Base-by-base conservation (phyloP, 495 filamentous ascomycete species). In the Staphylotrichum tortipilum region DNA sequence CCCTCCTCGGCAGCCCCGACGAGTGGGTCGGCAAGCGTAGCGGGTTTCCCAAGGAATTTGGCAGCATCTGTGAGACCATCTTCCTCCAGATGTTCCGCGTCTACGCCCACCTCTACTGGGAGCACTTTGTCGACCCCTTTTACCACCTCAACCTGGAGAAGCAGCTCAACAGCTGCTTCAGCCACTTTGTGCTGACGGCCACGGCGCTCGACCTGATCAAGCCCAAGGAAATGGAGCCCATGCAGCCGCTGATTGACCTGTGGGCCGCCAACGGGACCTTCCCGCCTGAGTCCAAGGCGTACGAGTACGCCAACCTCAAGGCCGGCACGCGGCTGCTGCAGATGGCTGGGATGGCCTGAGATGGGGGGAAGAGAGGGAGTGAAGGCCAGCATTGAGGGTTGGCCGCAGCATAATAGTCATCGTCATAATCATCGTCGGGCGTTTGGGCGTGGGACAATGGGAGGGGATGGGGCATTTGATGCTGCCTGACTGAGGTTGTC, bases 11-110 rank as follows among this genome's bases (percentile, higher is more conserved):
- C 38, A 82, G 73, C 36, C 73, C 82, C 21, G 74, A 72, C 21
- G 71, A 78, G 44, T 96, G 88, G 88, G 70, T 94, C 46, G 90
- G 90, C 53, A 91, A 90, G 69, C 77, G 81, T 30, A 88, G 84
- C 54, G 88, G 89, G 17, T 96, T 96, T 67, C 90, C 89, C 12
- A 80, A 83, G 58, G 82, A 83, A 21, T 94, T 94, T 65, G 78
- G 89, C 59, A 78, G 83, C 55, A 88, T 94, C 56, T 86, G 86
- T 71, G 83, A 87, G 67, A 88, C 82, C 52, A 91, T 94, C 58
- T 94, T 90, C 77, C 83, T 89, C 55, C 90, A 96, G 69, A 96
- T 96, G 85, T 92, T 95, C 77, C 88, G 90, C 31, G 88, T 90
- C 65, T 96, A 96, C 57, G 84, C 88, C 29, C 90, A 96, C 69